phyloP scores from a whole-genome alignment of 352 stramenopile genomes.

The Blastocystis sp. region DNA sequence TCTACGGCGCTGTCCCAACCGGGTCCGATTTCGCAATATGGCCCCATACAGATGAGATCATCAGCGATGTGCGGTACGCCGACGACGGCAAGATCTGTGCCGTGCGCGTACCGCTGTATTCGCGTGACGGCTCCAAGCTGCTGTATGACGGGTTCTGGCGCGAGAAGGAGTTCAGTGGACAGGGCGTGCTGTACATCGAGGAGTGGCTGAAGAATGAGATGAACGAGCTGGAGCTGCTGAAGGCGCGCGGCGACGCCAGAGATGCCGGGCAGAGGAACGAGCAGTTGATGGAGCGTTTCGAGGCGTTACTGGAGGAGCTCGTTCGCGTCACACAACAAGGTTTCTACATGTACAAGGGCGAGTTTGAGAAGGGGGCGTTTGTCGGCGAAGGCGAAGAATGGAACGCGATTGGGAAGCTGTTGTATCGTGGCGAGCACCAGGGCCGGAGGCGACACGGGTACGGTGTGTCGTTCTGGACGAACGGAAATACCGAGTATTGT shows the following conservation, averaged over 20 bases:
- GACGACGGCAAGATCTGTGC: not conserved
- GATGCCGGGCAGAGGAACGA: not conserved
- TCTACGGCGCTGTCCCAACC: not conserved
- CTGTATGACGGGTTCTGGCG: constrained; percentile 35
- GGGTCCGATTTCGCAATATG: too few relatives aligned
- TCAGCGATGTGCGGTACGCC: not conserved
- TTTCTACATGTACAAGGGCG: not conserved
- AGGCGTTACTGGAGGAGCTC: too few relatives aligned
- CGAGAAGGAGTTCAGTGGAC: not conserved
- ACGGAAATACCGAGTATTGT: constrained; percentile 15
- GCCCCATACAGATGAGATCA: constrained; percentile 30
- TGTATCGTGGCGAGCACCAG: not conserved
- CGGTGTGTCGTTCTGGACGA: not conserved
- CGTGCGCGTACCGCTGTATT: constrained; percentile 14
- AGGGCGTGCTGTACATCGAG: not conserved
- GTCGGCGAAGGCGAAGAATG: not conserved
- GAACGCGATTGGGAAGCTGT: not conserved
- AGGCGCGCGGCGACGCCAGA: not conserved
- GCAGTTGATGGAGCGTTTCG: too few relatives aligned
- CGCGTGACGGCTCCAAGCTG: not conserved
- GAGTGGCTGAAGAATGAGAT: not conserved
- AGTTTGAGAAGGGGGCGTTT: not conserved
- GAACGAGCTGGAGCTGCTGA: not conserved
- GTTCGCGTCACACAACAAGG: too few relatives aligned
- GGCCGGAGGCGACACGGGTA: not conserved